Evolutionary conservation across 2,329 filamentous ascomycete genomes (phyloP).

Genomic region (Talaromyces atroroseus): DNA sequence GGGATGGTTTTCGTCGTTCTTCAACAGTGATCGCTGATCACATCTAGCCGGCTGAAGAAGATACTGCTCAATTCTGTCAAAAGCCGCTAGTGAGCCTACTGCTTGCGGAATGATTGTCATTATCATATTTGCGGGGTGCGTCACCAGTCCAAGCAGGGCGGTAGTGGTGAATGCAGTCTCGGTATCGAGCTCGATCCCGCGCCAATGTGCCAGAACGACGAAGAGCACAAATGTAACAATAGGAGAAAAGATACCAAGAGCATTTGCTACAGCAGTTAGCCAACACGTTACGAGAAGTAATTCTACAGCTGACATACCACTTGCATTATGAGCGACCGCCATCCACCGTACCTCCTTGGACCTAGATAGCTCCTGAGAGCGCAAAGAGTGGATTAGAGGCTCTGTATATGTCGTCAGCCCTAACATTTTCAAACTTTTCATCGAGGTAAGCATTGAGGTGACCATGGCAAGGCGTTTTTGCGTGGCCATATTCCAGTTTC

Average conservation of each 20-base stretch:
- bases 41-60: not conserved
- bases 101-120: not conserved
- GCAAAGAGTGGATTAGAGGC: no score
- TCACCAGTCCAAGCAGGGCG: not conserved
- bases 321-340: no score
- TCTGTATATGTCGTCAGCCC: no score
- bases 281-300: no score
- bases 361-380: not conserved
- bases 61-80: not conserved
- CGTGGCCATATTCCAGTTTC: not conserved
- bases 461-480: not conserved
- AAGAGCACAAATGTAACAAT: not conserved
- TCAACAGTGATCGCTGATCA: no score
- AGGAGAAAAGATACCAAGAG: not conserved
- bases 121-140: not conserved
- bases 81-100: not conserved
- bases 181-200: not conserved
- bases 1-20: no score
- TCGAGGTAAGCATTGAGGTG: not conserved
- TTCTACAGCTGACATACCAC: no score
- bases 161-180: not conserved
- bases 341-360: no score
- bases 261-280: not conserved
- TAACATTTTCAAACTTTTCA: not conserved
- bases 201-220: not conserved